Evolutionary conservation across 2,329 filamentous ascomycete genomes (phyloP).

Genomic region (Neonectria coccinea): DNA sequence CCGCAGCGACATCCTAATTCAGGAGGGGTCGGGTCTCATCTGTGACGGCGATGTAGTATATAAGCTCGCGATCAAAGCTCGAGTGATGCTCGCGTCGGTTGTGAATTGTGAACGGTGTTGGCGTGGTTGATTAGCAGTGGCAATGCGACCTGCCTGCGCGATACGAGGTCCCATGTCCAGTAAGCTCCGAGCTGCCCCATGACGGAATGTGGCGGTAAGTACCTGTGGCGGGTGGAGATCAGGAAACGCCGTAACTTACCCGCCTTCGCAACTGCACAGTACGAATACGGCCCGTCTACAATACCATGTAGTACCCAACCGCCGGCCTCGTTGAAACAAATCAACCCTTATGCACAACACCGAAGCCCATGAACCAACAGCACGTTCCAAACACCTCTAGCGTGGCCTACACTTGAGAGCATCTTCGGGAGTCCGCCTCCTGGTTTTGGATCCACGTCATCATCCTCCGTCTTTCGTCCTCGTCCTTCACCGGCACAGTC

Average conservation of each 20-base stretch:
- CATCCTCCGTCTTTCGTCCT: slow-evolving; percentile 4
- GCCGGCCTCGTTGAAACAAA: slow-evolving; percentile 3
- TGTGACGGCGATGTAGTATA: slow-evolving; percentile 14
- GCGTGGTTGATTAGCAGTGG: slow-evolving; percentile 18
- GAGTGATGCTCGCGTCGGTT: neutral
- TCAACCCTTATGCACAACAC: slow-evolving; percentile 3
- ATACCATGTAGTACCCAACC: neutral
- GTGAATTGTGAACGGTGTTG: slow-evolving; percentile 16
- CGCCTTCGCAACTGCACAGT: slow-evolving; percentile 21
- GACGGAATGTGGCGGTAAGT: slow-evolving; percentile 33
- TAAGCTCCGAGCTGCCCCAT: slow-evolving; percentile 33
- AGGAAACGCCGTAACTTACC: slow-evolving; percentile 37
- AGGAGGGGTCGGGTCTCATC: slow-evolving; percentile 19
- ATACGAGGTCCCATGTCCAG: neutral
- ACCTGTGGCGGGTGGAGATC: slow-evolving; percentile 29
- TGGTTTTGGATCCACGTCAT: neutral
- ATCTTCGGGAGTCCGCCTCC: neutral
- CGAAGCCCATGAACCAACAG: slow-evolving; percentile 20
- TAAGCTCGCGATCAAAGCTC: slow-evolving; percentile 10
- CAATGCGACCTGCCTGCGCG: slow-evolving; percentile 2
- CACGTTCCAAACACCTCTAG: slow-evolving; percentile 3
- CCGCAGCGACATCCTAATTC: slow-evolving; percentile 42
- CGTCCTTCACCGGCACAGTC: slow-evolving; percentile 4
- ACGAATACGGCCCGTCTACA: slow-evolving; percentile 17
- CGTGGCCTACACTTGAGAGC: neutral